Evolutionary conservation across 2,329 filamentous ascomycete genomes (phyloP).

Genomic region (Myriangium duriaei): DNA sequence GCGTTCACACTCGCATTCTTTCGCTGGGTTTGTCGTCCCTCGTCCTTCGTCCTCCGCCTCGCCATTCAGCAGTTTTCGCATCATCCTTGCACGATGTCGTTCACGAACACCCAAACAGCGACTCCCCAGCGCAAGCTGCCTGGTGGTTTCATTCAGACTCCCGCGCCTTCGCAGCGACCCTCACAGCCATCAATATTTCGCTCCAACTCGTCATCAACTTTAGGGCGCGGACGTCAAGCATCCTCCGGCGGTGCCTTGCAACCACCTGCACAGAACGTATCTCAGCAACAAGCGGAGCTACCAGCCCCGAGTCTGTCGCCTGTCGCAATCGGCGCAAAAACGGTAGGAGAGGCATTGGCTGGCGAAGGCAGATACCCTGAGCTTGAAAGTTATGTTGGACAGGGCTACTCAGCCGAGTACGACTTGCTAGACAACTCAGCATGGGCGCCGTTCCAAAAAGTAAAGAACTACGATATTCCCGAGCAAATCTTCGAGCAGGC

Average conservation of each 20-base stretch:
- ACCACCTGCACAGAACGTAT: slow-evolving; percentile 3
- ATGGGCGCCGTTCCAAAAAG: slow-evolving; percentile 83
- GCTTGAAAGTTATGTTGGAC: slow-evolving; percentile 71
- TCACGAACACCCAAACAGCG: slow-evolving; percentile 7
- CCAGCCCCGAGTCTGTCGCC: slow-evolving; percentile 39
- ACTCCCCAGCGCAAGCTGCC: slow-evolving; percentile 8
- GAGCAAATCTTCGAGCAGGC: slow-evolving; percentile 88
- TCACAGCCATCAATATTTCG: slow-evolving; percentile 10
- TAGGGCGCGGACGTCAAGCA: slow-evolving; percentile 7
- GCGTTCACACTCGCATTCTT: too few relatives aligned
- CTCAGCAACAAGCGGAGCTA: background rate
- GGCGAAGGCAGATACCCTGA: slow-evolving; percentile 75
- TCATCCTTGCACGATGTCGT: slow-evolving; percentile 5
- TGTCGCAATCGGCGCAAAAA: slow-evolving; percentile 66
- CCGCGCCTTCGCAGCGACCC: slow-evolving; percentile 3
- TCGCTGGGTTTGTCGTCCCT: too few relatives aligned
- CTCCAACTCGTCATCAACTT: slow-evolving; percentile 6
- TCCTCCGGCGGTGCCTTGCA: slow-evolving; percentile 11
- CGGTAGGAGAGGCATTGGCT: slow-evolving; percentile 67
- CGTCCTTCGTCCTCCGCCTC: too few relatives aligned
- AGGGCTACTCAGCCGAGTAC: slow-evolving; percentile 85
- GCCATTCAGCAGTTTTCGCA: too few relatives aligned
- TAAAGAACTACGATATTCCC: slow-evolving; percentile 77
- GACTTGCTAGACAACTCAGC: slow-evolving; percentile 56
- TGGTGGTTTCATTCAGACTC: slow-evolving; percentile 6